phyloP scores from a whole-genome alignment of 768 basidiomycete genomes.

The Lentinus brumalis region DNA sequence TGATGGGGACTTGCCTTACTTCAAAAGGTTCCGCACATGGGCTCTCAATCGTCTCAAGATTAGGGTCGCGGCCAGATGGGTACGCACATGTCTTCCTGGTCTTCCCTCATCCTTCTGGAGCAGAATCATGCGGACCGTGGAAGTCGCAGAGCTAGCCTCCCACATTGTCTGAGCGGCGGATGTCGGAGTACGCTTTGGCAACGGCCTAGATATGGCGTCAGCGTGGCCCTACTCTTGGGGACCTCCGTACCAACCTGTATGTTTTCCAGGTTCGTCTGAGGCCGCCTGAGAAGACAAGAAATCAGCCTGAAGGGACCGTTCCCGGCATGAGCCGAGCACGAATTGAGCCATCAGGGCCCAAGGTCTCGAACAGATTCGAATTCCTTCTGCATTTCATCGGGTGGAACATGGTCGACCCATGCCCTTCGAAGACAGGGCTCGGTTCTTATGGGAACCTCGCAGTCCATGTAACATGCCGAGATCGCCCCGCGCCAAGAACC shows the following conservation, averaged over 20 bases:
- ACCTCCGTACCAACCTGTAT: slow-evolving; percentile 39
- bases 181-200: slow-evolving; percentile 46
- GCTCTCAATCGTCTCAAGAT: slow-evolving; percentile 29
- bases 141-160: slow-evolving; percentile 47
- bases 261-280: slow-evolving; percentile 40
- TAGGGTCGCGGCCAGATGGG: slow-evolving; percentile 46
- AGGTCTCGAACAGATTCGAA: too few species aligned
- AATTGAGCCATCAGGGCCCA: slow-evolving; percentile 45
- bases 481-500: slow-evolving; percentile 42
- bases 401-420: slow-evolving; percentile 44
- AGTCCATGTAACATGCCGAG: slow-evolving; percentile 37
- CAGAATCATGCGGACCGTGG: slow-evolving; percentile 35
- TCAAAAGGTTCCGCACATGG: too few species aligned
- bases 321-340: slow-evolving; percentile 44
- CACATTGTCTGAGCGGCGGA: slow-evolving; percentile 52
- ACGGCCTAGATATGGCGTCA: slow-evolving; percentile 38
- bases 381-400: slow-evolving; percentile 45
- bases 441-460: slow-evolving; percentile 24
- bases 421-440: background rate
- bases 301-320: slow-evolving; percentile 50
- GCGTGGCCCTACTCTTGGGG: background rate
- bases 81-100: slow-evolving; percentile 44
- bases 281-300: slow-evolving; percentile 46
- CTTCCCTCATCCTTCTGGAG: slow-evolving; percentile 31
- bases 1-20: too few species aligned